phyloP scores from a whole-genome alignment of 1,284 basidiomycete species.

The Cryptococcus depauperatus region DNA sequence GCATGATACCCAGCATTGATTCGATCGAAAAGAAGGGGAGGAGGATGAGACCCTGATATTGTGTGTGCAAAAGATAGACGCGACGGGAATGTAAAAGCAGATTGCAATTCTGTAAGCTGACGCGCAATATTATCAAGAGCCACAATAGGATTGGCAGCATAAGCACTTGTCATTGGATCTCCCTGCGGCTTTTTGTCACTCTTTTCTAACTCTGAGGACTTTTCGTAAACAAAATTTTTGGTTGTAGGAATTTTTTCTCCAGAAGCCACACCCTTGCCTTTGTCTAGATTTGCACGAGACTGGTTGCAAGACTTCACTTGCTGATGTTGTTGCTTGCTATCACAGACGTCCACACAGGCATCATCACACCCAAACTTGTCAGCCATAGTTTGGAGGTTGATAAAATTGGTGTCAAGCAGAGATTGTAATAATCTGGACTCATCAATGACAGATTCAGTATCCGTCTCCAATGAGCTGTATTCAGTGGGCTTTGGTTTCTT shows the following conservation, averaged over 20 bases:
- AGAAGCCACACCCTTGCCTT: slow-evolving; percentile 17
- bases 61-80: slow-evolving; percentile 30
- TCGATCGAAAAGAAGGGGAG: slow-evolving; percentile 46
- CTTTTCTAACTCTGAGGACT: neutral
- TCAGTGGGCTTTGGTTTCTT: neutral
- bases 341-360: neutral
- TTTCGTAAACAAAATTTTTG: slow-evolving; percentile 9
- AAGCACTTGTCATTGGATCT: slow-evolving; percentile 29
- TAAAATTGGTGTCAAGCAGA: neutral
- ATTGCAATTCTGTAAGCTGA: slow-evolving; percentile 21
- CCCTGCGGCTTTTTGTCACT: slow-evolving; percentile 5
- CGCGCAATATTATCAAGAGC: slow-evolving; percentile 25
- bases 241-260: slow-evolving; percentile 15
- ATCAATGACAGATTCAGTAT: neutral
- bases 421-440: neutral
- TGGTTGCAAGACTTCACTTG: slow-evolving; percentile 2
- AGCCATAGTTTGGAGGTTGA: neutral
- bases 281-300: slow-evolving; percentile 6
- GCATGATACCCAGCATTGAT: slow-evolving; percentile 54
- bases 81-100: slow-evolving; percentile 33
- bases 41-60: slow-evolving; percentile 3
- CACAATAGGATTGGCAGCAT: slow-evolving; percentile 26
- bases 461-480: neutral
- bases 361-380: no score
- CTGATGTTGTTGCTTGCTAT: slow-evolving; percentile 1